phyloP scores from a whole-genome alignment of 169 alveolate species.

The Plasmodium vinckei region DNA sequence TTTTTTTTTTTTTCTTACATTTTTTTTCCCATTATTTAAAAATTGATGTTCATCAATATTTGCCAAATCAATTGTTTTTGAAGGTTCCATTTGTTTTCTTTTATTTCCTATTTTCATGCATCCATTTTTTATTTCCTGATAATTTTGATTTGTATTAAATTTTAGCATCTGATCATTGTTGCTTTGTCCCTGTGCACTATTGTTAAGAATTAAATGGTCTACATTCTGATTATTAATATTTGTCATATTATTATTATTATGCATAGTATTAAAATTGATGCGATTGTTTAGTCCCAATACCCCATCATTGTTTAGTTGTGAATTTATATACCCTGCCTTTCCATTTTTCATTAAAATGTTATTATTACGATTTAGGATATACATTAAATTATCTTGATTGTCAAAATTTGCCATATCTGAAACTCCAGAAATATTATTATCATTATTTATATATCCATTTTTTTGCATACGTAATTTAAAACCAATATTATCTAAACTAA shows the following conservation, averaged over 20 bases:
- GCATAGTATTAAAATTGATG: not conserved
- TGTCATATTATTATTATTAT: constrained; percentile 10
- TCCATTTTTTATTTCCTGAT: constrained; percentile 3
- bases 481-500: no score
- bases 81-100: constrained; percentile 24
- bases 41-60: not conserved
- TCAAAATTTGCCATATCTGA: not conserved
- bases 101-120: not conserved
- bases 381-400: constrained; percentile 5
- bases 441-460: no score
- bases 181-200: not conserved
- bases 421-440: no score
- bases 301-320: constrained; percentile 1
- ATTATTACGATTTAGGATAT: constrained; percentile 7
- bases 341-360: not conserved
- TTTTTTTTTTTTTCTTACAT: constrained; percentile 37
- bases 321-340: not conserved
- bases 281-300: not conserved
- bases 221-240: not conserved
- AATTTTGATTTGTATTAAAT: constrained; percentile 10
- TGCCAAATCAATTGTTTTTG: not conserved
- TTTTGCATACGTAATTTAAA: no score
- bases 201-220: not conserved
- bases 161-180: constrained; percentile 7
- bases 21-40: constrained; percentile 1